Evolutionary conservation across 2,329 filamentous ascomycete genomes (phyloP), one percentile per base, ranked within the genome.

Genomic region (Podosphaera aphanis): DNA sequence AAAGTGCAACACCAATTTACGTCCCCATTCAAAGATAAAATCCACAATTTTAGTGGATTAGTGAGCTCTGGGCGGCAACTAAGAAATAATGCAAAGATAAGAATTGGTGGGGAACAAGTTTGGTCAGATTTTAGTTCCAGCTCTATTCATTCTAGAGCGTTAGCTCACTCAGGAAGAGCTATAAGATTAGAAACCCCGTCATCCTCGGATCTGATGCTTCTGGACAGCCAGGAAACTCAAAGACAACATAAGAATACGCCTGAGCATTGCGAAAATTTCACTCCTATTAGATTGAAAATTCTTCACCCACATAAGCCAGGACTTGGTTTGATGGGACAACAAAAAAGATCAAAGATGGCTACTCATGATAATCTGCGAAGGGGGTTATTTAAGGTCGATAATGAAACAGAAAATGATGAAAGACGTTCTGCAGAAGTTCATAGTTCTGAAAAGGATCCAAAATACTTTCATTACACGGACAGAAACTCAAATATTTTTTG

Each of bases 171-270:
- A 19, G 31, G 27, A 13, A 37, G 7, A 8, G 37, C 18, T 40
- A 16, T 7, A 21, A 38, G 41, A 23, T 47, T 43, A 15, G 48
- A 46, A 20, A 37, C 27, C 11, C 42, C 46, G 13, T 29, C 43
- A 19, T 53, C 52, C n/a, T 56, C 55, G 11, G 56, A 59, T 46
- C 42, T 56, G 4, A 56, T 58, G 56, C 48, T 58, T 13, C 47
- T 59, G 8, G 57, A 56, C 20, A 47, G 51, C 35, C 49, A 53
- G 11, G 25, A 40, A 35, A 15, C 13, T 10, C n/a, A 36, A 33
- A 20, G 33, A 20, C 23, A 44, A 25, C 13, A 35, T 16, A 19
- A 5, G 18, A 27, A 16, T 29, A 19, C 29, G 15, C 10, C 15
- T 5, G 29, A 29, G 10, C 20, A 13, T 8, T 3, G n/a, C 25